Evolutionary conservation across 176 grass and related monocot species (phyloP).

Genomic region (Aegilops bicornis): DNA sequence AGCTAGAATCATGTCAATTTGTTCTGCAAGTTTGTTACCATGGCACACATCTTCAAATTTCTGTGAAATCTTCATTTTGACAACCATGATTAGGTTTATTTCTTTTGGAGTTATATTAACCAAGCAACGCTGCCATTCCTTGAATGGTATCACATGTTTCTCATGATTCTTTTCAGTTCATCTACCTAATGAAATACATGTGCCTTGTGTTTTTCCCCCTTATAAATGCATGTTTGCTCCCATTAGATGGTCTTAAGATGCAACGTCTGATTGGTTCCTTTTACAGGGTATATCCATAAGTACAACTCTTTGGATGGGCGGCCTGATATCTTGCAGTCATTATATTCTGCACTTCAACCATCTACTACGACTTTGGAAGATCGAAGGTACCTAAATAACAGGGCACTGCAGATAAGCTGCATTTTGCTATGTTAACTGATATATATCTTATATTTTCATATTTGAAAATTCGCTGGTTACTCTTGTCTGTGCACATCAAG

Average conservation of each 20-base stretch:
- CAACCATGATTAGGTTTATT: not conserved
- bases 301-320: conserved; percentile 86
- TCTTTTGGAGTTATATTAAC: not conserved
- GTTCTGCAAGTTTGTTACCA: not conserved
- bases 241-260: conserved; percentile 8
- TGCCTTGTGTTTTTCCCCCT: not conserved
- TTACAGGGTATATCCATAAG: conserved; percentile 81
- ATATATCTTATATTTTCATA: not conserved
- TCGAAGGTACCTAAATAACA: conserved; percentile 56
- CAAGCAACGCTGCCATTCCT: not conserved
- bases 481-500: not conserved
- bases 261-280: conserved; percentile 29
- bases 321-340: conserved; percentile 84
- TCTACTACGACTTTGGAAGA: conserved; percentile 68
- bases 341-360: conserved; percentile 93
- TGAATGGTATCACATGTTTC: conserved; percentile 18
- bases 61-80: not conserved
- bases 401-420: not conserved
- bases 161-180: not conserved
- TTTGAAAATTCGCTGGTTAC: not conserved
- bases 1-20: not conserved
- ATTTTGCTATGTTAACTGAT: not conserved
- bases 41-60: not conserved
- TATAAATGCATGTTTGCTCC: conserved; percentile 9
- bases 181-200: not conserved